These are phyloP conservation scores for Sinapis alba DNA, from an alignment of 441 rosid species.

Conservation along the genomic window DNA sequence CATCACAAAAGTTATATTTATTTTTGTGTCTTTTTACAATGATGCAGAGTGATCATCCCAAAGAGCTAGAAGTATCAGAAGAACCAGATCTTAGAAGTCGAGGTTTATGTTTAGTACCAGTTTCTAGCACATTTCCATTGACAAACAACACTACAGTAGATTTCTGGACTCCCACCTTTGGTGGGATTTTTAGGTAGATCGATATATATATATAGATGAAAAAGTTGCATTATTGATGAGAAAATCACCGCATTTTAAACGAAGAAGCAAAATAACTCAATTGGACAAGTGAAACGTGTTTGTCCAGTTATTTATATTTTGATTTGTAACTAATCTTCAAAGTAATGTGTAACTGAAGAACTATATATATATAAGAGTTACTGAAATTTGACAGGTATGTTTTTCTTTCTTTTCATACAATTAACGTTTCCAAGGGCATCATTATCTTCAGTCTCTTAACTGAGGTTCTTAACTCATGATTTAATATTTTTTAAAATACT, in stretches of 20 bases:
- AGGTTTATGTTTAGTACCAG: constrained; percentile 88
- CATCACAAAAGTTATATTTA: background rate
- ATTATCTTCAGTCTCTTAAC: too few relatives aligned
- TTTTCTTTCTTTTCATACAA: constrained; percentile 2
- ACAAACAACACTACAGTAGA: constrained; percentile 85
- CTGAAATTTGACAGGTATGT: constrained; percentile 7
- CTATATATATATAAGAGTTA: background rate
- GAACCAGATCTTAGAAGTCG: constrained; percentile 83
- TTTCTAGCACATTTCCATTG: constrained; percentile 89
- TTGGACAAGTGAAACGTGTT: constrained; percentile 24
- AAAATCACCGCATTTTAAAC: constrained; percentile 29
- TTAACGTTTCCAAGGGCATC: background rate
- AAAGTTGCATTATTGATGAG: constrained; percentile 36
- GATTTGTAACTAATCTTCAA: constrained; percentile 21
- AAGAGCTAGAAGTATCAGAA: constrained; percentile 62
- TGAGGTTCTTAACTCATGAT: too few relatives aligned
- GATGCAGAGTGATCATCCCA: constrained; percentile 60
- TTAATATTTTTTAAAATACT: too few relatives aligned
- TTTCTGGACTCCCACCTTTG: constrained; percentile 93
- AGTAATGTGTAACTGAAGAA: constrained; percentile 20
- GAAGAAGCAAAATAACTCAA: constrained; percentile 17
- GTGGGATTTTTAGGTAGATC: constrained; percentile 85
- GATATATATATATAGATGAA: constrained; percentile 10
- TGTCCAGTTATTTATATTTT: constrained; percentile 27
- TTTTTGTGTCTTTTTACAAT: background rate